Base-by-base conservation (phyloP, 2,329 filamentous ascomycete species). In the Sclerotiophoma versabilis region DNA sequence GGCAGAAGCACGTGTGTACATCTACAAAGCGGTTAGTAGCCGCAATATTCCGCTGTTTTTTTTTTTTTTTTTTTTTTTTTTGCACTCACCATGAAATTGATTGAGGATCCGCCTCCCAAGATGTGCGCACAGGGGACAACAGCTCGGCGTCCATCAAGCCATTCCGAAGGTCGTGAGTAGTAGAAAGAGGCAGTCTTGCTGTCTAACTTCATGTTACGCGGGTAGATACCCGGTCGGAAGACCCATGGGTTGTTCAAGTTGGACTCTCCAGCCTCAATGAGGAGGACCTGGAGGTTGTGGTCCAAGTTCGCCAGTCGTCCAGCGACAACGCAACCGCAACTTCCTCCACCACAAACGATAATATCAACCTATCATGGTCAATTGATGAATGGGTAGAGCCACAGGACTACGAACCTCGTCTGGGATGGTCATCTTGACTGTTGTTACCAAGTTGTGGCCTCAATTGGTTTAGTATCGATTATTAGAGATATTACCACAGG, bases 81-180 rank as follows among this genome's bases (percentile, higher is more conserved):
- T n/a, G n/a, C n/a, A n/a, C n/a, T n/a, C n/a, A 87, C 86, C 85
- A 91, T 88, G 66, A 91, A 91, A 75, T 92, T 92, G 75, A 92
- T 90, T 7, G 86, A 89, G 2, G 86, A 89, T 9, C 87, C 87
- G 20, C 87, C 88, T 10, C 89, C 89, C 1, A 92, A 78, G 29
- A 92, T 81, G 59, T 92, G 86, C 29, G 89, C 89, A 63, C 84
- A 87, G 1, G 89, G 89, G n/a, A 92, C 89, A 38, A 91, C 83
- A 19, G 89, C 89, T 67, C 85, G 84, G 38, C 89, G 83, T 14
- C 89, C 89, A 62, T 83, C 84, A 22, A 93, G 84, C 80, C 84
- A 89, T 74, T 89, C 84, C 0, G 88, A 91, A 14, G 89, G 88
- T 33, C 86, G 82, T 41, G 89, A 92, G 74, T 92, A 86, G 71